A percentile compares a stretch with the other conserved stretches of the same genome.
These are phyloP conservation scores for Chaetomidium leptoderma DNA, from an alignment of 495 filamentous ascomycete genomes.

Conservation along the genomic window DNA sequence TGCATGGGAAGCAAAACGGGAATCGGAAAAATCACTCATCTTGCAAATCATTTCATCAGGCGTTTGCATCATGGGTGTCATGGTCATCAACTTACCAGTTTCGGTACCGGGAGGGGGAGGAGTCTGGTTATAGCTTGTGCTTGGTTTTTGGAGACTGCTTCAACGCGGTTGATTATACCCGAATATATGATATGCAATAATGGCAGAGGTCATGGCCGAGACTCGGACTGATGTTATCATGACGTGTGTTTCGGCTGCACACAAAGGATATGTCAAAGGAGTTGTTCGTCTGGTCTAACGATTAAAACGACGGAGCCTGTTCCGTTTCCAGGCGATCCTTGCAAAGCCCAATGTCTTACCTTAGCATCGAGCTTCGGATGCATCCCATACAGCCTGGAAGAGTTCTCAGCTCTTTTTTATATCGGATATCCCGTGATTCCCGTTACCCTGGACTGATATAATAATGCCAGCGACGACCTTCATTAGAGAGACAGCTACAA, in stretches of 20 bases:
- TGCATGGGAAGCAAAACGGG: constrained; percentile 23
- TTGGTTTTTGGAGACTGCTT: constrained; percentile 28
- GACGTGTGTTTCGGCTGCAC: no score
- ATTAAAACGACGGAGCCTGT: no score
- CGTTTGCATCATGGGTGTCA: constrained; percentile 33
- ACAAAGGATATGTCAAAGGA: no score
- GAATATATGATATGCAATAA: neutral
- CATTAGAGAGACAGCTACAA: no score
- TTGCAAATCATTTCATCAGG: constrained; percentile 37
- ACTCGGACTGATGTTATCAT: neutral
- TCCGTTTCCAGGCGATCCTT: no score
- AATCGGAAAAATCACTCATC: constrained; percentile 33
- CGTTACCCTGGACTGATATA: no score
- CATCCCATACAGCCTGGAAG: no score
- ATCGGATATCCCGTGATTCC: no score
- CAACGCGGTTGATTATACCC: constrained; percentile 30
- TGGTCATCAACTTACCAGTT: constrained; percentile 37
- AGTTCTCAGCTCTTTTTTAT: no score
- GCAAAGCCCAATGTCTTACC: no score
- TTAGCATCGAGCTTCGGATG: no score
- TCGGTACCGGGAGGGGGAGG: constrained; percentile 18
- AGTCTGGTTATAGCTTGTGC: constrained; percentile 25
- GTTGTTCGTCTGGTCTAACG: neutral
- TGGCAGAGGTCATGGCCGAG: neutral
- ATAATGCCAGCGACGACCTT: no score